Percentiles rank a stretch among this genome's conserved stretches.
phyloP scores from a whole-genome alignment of 2,329 filamentous ascomycete species.

The Pseudopyrenochaeta lycopersici region DNA sequence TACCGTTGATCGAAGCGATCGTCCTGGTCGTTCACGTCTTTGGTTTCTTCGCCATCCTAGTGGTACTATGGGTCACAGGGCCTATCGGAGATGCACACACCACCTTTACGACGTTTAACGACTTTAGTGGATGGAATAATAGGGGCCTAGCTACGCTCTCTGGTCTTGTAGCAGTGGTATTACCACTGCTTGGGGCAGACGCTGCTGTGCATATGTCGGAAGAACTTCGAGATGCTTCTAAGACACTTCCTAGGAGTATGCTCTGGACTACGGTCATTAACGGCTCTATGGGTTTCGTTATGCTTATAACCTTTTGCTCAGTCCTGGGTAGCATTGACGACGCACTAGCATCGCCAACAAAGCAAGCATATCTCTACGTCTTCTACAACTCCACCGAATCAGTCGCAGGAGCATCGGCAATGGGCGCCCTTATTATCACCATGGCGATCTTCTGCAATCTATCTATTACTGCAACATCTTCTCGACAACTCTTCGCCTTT shows the following conservation, averaged over 20 bases:
- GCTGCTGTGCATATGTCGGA: constrained; percentile 49
- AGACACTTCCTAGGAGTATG: constrained; percentile 48
- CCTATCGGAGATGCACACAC: constrained; percentile 20
- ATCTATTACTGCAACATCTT: constrained; percentile 17
- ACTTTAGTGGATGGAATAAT: constrained; percentile 52
- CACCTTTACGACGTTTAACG: constrained; percentile 57
- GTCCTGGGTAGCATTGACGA: neutral
- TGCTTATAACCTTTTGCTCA: constrained; percentile 43
- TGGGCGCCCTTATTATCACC: constrained; percentile 26
- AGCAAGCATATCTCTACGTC: constrained; percentile 29
- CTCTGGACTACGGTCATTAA: constrained; percentile 49
- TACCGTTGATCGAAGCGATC: constrained; percentile 40
- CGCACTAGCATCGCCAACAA: neutral
- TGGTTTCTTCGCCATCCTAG: constrained; percentile 60
- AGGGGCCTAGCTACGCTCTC: constrained; percentile 51
- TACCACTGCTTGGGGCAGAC: constrained; percentile 32
- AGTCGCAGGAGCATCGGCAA: constrained; percentile 16
- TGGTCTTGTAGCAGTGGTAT: constrained; percentile 29
- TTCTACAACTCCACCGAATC: constrained; percentile 31
- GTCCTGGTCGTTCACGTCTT: constrained; percentile 58
- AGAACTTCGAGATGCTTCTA: constrained; percentile 40
- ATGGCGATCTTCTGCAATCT: constrained; percentile 24
- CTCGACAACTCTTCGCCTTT: constrained; percentile 39
- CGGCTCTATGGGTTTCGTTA: constrained; percentile 47
- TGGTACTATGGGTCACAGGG: constrained; percentile 32